These are phyloP conservation scores for Collybia nuda DNA, from an alignment of 768 basidiomycete genomes.

Conservation along the genomic window DNA sequence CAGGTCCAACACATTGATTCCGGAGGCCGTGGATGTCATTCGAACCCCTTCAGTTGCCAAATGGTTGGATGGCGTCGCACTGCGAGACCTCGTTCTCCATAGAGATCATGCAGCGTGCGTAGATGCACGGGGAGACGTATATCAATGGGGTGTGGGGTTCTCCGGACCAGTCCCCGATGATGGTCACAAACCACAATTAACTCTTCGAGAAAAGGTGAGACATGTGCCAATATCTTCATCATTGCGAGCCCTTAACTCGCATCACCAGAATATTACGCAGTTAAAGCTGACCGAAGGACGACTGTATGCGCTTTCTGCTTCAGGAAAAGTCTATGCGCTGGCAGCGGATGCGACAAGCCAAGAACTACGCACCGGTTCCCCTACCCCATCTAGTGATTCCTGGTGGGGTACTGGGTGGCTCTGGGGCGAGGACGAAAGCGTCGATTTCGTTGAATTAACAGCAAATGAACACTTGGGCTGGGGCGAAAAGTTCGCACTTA, in stretches of 20 bases:
- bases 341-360: constrained; percentile 53
- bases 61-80: constrained; percentile 67
- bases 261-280: constrained; percentile 61
- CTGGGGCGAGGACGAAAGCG: constrained; percentile 47
- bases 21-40: constrained; percentile 39
- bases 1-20: constrained; percentile 48
- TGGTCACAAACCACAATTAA: constrained; percentile 41
- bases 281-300: constrained; percentile 59
- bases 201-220: constrained; percentile 64
- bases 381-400: constrained; percentile 42
- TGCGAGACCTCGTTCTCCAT: constrained; percentile 73
- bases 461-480: constrained; percentile 54
- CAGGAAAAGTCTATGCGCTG: constrained; percentile 74
- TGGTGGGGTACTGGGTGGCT: constrained; percentile 69
- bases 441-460: constrained; percentile 62
- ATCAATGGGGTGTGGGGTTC: constrained; percentile 80
- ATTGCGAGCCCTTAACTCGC: neutral
- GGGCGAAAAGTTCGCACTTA: constrained; percentile 61
- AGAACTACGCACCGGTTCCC: constrained; percentile 30
- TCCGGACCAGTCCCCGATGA: constrained; percentile 32
- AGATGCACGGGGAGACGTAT: constrained; percentile 77
- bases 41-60: constrained; percentile 48
- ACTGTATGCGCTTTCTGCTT: constrained; percentile 77
- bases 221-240: neutral
- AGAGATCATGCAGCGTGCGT: constrained; percentile 71